Conservation (phyloP, 352 stramenopile genomes). For the Globisporangium solare region DNA sequence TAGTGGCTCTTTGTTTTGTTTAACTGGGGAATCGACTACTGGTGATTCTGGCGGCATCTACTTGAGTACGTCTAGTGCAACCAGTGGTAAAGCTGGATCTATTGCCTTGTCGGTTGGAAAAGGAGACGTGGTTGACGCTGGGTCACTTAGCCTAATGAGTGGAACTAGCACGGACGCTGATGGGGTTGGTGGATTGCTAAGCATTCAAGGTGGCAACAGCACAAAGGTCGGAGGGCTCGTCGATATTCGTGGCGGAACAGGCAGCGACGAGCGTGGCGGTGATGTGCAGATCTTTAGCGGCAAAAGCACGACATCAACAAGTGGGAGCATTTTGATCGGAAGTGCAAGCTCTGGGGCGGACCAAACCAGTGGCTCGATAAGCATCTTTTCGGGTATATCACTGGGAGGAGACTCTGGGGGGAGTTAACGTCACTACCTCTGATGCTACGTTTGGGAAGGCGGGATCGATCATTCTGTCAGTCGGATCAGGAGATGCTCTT, state of each 20-base stretch:
- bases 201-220: slow-evolving; percentile 7
- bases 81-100: slow-evolving; percentile 8
- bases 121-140: background rate
- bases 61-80: slow-evolving; percentile 1
- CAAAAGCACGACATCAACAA: slow-evolving; percentile 11
- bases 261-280: slow-evolving; percentile 1
- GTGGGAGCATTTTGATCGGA: slow-evolving; percentile 14
- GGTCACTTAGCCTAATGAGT: background rate
- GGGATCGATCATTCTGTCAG: slow-evolving; percentile 15
- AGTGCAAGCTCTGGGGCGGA: slow-evolving; percentile 6
- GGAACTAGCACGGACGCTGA: slow-evolving; percentile 1
- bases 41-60: slow-evolving; percentile 9
- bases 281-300: slow-evolving; percentile 18
- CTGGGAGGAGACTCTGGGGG: slow-evolving; percentile 14
- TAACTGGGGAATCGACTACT: background rate
- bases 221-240: slow-evolving; percentile 10
- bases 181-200: slow-evolving; percentile 9
- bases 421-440: slow-evolving; percentile 22
- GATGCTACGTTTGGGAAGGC: slow-evolving; percentile 13
- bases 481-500: slow-evolving; percentile 12
- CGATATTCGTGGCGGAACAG: slow-evolving; percentile 8
- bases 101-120: slow-evolving; percentile 10
- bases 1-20: slow-evolving; percentile 9
- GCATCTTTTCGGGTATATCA: slow-evolving; percentile 12
- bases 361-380: slow-evolving; percentile 11